A percentile compares a stretch with the other conserved stretches of the same genome.
phyloP scores from a whole-genome alignment of 305 asterid genomes.

The Solanum hybrid region DNA sequence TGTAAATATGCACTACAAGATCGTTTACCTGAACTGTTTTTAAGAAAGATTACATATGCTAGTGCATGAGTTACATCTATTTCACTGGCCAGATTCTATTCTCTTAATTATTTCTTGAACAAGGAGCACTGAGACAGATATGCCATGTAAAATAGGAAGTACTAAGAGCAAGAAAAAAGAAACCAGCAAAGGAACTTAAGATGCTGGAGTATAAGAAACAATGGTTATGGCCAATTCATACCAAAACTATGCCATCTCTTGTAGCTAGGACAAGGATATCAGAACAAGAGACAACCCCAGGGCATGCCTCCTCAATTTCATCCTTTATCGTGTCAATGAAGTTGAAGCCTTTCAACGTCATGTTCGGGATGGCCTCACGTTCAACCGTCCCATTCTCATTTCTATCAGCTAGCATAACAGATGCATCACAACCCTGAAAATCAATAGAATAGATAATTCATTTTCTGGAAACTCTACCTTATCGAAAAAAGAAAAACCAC shows the following conservation, averaged over 20 bases:
- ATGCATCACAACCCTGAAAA: slow-evolving; percentile 21
- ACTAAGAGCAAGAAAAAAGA: neutral
- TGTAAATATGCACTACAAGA: neutral
- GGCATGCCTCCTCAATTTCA: slow-evolving; percentile 19
- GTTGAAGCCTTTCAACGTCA: slow-evolving; percentile 16
- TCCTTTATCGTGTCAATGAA: slow-evolving; percentile 16
- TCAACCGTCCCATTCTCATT: slow-evolving; percentile 7
- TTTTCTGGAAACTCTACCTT: neutral
- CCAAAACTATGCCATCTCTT: slow-evolving; percentile 20
- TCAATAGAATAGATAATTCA: neutral
- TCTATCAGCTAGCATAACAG: neutral
- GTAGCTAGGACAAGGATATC: slow-evolving; percentile 25
- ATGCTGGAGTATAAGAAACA: neutral
- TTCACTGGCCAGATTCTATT: neutral
- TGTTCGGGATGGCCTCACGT: slow-evolving; percentile 17
- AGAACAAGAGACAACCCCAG: slow-evolving; percentile 28
- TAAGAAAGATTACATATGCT: no score
- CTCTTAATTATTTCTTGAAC: neutral
- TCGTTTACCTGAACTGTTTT: no score
- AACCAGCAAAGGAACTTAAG: neutral
- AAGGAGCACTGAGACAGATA: neutral
- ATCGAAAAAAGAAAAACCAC: neutral
- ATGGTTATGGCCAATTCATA: neutral
- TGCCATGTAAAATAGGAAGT: neutral
- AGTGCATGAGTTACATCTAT: neutral